These are phyloP conservation scores for Tylopilus felleus DNA, from an alignment of 768 basidiomycete species.

Conservation along the genomic window DNA sequence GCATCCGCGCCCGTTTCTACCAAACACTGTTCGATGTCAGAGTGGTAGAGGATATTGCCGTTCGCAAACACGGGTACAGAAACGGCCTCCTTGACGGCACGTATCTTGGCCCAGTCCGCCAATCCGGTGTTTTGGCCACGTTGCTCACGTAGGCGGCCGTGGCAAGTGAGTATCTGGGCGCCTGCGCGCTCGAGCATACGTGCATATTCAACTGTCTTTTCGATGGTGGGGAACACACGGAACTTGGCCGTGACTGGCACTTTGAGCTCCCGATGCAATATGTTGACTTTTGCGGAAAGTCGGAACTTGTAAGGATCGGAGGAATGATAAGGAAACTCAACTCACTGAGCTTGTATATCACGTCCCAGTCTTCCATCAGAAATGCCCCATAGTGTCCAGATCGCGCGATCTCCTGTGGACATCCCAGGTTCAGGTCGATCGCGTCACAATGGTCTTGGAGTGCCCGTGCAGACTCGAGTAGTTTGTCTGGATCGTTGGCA, in stretches of 20 bases:
- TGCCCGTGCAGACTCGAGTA: conserved; percentile 73
- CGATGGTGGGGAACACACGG: conserved; percentile 79
- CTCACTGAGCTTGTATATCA: conserved; percentile 77
- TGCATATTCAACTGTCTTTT: conserved; percentile 91
- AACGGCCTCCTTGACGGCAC: conserved; percentile 86
- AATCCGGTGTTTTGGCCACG: conserved; percentile 83
- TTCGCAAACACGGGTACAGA: conserved; percentile 95
- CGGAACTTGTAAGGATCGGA: not conserved
- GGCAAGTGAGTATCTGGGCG: conserved; percentile 92
- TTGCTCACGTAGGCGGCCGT: conserved; percentile 89
- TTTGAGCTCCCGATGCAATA: conserved; percentile 74
- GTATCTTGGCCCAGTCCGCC: conserved; percentile 88
- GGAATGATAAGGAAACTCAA: conserved; percentile 6
- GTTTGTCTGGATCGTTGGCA: conserved; percentile 78
- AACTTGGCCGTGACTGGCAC: conserved; percentile 98
- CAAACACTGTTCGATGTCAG: conserved; percentile 80
- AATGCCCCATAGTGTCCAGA: conserved; percentile 86
- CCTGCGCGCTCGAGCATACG: conserved; percentile 94
- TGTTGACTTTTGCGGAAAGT: conserved; percentile 59
- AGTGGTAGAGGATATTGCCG: conserved; percentile 86
- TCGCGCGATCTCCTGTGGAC: conserved; percentile 93
- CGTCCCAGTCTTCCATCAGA: conserved; percentile 92
- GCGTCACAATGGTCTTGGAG: conserved; percentile 86
- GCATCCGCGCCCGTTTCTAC: conserved; percentile 84
- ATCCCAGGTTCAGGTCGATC: conserved; percentile 90